Evolutionary conservation across 116 monocot genomes (phyloP).

Genomic region (Trichopus zeylanicus): DNA sequence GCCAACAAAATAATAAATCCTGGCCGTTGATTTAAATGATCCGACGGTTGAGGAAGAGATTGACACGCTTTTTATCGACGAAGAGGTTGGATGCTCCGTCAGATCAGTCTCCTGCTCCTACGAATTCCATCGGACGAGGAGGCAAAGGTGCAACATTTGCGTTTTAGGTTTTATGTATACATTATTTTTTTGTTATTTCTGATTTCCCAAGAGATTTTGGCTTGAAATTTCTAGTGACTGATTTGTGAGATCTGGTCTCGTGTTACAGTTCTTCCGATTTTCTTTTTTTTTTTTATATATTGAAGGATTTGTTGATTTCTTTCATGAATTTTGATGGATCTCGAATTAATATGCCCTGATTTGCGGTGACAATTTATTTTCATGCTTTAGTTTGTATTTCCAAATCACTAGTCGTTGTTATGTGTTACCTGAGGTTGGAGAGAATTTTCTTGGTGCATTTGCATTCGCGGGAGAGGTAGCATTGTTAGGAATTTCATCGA

Average conservation of each 20-base stretch:
- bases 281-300: background rate
- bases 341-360: background rate
- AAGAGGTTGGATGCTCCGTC: background rate
- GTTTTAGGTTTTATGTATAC: background rate
- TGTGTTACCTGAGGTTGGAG: background rate
- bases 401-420: no score
- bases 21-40: background rate
- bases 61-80: background rate
- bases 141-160: background rate
- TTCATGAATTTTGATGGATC: background rate
- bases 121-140: background rate
- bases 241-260: background rate
- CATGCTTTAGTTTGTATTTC: background rate
- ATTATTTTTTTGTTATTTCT: background rate
- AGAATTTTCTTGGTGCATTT: no score
- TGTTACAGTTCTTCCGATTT: background rate
- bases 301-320: background rate
- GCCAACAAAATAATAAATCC: no score
- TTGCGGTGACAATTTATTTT: background rate
- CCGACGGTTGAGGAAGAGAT: background rate
- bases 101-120: background rate
- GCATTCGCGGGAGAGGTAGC: no score
- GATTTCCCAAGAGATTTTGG: background rate
- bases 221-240: background rate
- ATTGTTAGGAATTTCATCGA: no score